These are phyloP conservation scores for Umbilicus rupestris DNA, from an alignment of 164 flowering plant genomes.

Conservation along the genomic window DNA sequence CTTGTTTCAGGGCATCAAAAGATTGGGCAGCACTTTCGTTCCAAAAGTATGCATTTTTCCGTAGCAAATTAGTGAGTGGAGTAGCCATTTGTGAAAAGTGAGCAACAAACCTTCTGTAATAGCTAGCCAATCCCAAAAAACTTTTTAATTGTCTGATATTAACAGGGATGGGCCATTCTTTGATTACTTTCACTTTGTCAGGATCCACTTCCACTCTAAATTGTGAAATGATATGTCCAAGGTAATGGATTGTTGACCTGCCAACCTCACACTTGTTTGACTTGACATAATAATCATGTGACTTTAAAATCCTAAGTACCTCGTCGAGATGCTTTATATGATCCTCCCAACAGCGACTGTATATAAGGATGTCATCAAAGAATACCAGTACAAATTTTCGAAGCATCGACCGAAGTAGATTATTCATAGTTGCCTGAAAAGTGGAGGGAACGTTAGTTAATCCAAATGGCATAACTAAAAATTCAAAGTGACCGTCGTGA, in stretches of 20 bases:
- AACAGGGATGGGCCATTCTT: constrained; percentile 9
- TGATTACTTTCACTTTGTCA: background rate
- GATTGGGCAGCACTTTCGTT: background rate
- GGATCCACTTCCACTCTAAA: background rate
- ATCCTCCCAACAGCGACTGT: background rate
- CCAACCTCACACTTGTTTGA: background rate
- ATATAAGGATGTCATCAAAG: constrained; percentile 10
- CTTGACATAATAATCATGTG: background rate
- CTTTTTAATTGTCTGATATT: background rate
- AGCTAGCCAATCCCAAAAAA: constrained; percentile 12
- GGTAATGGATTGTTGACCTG: background rate
- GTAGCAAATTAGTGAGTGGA: background rate
- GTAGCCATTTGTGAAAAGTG: background rate
- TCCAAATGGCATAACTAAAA: background rate
- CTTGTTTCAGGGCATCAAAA: constrained; percentile 8
- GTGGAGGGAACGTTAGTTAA: background rate
- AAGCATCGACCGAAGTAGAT: background rate
- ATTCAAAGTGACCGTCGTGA: no score
- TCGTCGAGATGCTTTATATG: background rate
- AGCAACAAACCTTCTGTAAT: constrained; percentile 10
- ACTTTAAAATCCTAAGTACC: no score
- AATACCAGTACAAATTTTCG: constrained; percentile 9
- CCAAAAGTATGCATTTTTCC: constrained; percentile 11
- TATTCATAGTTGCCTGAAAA: constrained; percentile 10
- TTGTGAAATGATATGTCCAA: constrained; percentile 6